phyloP scores from a whole-genome alignment of 2,329 filamentous ascomycete species.

The Arthrobotrys iridis region DNA sequence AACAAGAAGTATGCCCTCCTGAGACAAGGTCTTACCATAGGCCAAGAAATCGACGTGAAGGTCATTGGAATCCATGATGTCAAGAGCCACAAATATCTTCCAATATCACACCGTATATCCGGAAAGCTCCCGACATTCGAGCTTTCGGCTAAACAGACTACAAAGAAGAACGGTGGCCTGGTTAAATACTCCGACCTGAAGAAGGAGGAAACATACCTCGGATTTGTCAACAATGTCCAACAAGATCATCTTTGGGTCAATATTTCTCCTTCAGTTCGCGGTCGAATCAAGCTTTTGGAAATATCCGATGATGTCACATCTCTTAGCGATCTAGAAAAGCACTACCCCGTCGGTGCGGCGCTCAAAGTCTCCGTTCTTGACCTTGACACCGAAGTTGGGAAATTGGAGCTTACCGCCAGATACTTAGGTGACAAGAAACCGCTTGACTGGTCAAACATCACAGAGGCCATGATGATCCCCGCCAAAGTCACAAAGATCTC shows the following conservation, averaged over 20 bases:
- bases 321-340: constrained; percentile 76
- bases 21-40: constrained; percentile 67
- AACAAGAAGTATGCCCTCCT: constrained; percentile 84
- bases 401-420: constrained; percentile 83
- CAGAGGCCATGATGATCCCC: constrained; percentile 81
- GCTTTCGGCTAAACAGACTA: constrained; percentile 79
- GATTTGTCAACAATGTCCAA: constrained; percentile 89
- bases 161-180: constrained; percentile 68
- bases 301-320: constrained; percentile 86
- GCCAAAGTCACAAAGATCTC: constrained; percentile 85
- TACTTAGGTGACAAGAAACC: constrained; percentile 68
- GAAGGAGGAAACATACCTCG: constrained; percentile 76
- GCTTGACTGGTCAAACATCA: constrained; percentile 76
- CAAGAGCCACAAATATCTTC: constrained; percentile 87
- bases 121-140: constrained; percentile 84
- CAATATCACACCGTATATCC: constrained; percentile 78
- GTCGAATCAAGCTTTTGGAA: constrained; percentile 82
- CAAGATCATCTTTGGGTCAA: constrained; percentile 88
- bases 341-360: constrained; percentile 91
- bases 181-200: constrained; percentile 78
- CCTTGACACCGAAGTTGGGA: constrained; percentile 77
- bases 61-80: constrained; percentile 90
- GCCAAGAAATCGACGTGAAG: constrained; percentile 77
- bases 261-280: constrained; percentile 85
- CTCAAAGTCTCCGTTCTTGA: constrained; percentile 80